Conservation (phyloP, 345 rosid genomes). For the Populus pruinosa region DNA sequence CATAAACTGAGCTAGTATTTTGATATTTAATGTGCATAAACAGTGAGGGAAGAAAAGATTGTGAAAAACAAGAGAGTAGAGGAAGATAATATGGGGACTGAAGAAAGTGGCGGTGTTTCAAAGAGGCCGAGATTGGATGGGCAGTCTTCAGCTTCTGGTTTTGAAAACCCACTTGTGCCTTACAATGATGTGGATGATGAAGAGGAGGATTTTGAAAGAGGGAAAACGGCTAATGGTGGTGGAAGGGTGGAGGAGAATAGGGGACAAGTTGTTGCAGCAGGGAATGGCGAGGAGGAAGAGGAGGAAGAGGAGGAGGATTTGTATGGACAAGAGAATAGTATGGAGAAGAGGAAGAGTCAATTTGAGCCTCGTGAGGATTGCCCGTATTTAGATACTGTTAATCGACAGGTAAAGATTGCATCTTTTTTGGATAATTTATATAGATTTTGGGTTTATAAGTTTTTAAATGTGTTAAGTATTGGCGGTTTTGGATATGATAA, state of each 20-base stretch:
- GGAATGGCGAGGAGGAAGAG: slow-evolving; percentile 31
- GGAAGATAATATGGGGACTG: slow-evolving; percentile 28
- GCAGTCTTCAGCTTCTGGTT: slow-evolving; percentile 30
- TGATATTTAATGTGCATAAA: background rate
- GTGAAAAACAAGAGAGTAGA: slow-evolving; percentile 42
- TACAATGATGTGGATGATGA: slow-evolving; percentile 70
- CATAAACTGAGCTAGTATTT: background rate
- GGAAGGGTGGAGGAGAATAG: slow-evolving; percentile 12
- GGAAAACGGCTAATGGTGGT: slow-evolving; percentile 8
- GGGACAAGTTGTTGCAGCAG: slow-evolving; percentile 9
- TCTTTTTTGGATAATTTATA: background rate
- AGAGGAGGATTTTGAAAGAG: slow-evolving; percentile 47
- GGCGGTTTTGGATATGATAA: background rate
- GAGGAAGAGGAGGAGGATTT: slow-evolving; percentile 17
- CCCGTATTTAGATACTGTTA: slow-evolving; percentile 97
- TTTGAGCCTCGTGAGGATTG: slow-evolving; percentile 86
- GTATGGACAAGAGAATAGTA: slow-evolving; percentile 17
- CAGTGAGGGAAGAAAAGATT: slow-evolving; percentile 6
- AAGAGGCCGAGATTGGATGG: slow-evolving; percentile 49
- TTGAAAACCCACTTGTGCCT: slow-evolving; percentile 61
- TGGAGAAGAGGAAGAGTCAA: slow-evolving; percentile 39
- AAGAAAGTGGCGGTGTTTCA: slow-evolving; percentile 34
- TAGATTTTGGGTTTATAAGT: background rate
- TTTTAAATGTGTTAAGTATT: background rate
- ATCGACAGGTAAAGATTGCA: slow-evolving; percentile 67